Conservation (phyloP, 257 asterid species). For the Fraxinus anomala region DNA sequence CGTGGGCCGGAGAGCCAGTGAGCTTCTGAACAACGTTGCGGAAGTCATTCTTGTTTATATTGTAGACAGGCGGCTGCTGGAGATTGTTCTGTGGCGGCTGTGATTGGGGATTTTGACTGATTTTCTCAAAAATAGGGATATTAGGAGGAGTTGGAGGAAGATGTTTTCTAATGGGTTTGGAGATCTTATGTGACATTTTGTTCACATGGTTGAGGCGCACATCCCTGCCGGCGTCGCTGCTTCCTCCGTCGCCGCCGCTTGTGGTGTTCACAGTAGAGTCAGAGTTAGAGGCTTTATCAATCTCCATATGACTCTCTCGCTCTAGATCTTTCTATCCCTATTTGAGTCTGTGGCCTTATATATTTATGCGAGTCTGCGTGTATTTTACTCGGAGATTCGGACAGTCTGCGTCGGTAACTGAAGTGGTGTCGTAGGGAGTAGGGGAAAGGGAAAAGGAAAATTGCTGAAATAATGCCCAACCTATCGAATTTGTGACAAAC, state of each 20-base stretch:
- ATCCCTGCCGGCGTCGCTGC: constrained; percentile 26
- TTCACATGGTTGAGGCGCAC: constrained; percentile 36
- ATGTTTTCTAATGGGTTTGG: constrained; percentile 45
- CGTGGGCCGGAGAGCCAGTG: constrained; percentile 83
- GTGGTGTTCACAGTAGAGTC: constrained; percentile 22
- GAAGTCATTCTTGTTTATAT: constrained; percentile 79
- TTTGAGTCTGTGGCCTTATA: constrained; percentile 1
- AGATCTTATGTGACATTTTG: constrained; percentile 39
- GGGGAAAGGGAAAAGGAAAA: background rate
- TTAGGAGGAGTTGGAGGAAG: constrained; percentile 26
- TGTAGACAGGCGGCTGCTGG: constrained; percentile 83
- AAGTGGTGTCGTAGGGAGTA: background rate
- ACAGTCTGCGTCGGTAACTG: background rate
- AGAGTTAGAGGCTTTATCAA: constrained; percentile 35
- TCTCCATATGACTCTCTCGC: constrained; percentile 20
- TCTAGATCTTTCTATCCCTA: background rate
- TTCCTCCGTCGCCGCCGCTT: constrained; percentile 16
- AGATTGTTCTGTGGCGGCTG: constrained; percentile 26
- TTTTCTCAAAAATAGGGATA: constrained; percentile 23
- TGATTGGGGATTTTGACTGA: constrained; percentile 27
- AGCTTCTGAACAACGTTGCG: constrained; percentile 90
- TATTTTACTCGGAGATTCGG: background rate
- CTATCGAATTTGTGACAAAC: background rate
- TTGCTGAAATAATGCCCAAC: background rate
- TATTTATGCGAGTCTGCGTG: background rate